Conservation (phyloP, 192 early-diverging fungal species). For the Entomortierella lignicola region DNA sequence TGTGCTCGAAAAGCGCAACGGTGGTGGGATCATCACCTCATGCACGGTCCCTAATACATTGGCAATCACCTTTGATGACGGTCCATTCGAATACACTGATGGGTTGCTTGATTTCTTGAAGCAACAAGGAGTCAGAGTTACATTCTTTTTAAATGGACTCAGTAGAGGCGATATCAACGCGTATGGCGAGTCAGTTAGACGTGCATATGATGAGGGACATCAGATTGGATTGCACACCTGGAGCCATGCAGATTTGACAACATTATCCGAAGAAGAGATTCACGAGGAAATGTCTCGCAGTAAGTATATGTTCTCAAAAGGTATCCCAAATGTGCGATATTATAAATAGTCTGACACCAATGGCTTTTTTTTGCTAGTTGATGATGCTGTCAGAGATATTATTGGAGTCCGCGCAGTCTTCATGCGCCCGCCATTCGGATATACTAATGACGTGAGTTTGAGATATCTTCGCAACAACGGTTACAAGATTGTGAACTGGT, state of each 20-base stretch:
- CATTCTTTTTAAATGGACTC: conserved; percentile 49
- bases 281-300: conserved; percentile 11
- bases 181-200: conserved; percentile 25
- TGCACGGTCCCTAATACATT: conserved; percentile 8
- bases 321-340: no score
- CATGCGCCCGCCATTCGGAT: conserved; percentile 68
- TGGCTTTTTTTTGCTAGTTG: no score
- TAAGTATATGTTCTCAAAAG: conserved; percentile 10
- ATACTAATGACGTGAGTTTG: not conserved
- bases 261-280: conserved; percentile 26
- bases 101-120: conserved; percentile 38
- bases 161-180: conserved; percentile 23
- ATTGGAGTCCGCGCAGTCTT: conserved; percentile 65
- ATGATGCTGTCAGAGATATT: conserved; percentile 55
- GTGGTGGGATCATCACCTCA: not conserved
- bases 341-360: no score
- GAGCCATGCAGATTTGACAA: conserved; percentile 56
- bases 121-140: conserved; percentile 20
- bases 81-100: conserved; percentile 20
- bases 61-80: conserved; percentile 45
- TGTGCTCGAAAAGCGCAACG: conserved; percentile 11
- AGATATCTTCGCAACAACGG: conserved; percentile 18
- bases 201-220: conserved; percentile 62
- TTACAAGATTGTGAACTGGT: conserved; percentile 36
- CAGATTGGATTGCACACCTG: conserved; percentile 68